These are phyloP conservation scores for Erodium moschatum DNA, from an alignment of 441 rosid genomes.

Conservation along the genomic window DNA sequence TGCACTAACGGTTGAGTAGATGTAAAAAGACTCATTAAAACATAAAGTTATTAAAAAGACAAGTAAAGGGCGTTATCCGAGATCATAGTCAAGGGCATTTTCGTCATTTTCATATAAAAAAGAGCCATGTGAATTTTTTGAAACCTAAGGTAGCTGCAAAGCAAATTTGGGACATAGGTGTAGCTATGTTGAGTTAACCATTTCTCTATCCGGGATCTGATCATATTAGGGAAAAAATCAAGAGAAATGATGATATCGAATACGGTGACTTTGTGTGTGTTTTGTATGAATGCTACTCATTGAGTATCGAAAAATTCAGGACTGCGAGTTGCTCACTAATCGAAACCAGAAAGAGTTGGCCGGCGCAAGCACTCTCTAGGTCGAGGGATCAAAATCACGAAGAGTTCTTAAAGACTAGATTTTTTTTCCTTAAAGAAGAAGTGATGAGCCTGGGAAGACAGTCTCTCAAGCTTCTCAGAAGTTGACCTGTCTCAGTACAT, in stretches of 20 bases:
- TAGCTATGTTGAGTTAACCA: too few species aligned
- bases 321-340: constrained; percentile 42
- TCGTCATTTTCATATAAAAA: too few species aligned
- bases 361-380: constrained; percentile 36
- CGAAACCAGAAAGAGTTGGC: constrained; percentile 33
- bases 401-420: not conserved
- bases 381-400: not conserved
- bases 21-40: too few species aligned
- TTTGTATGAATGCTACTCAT: not conserved
- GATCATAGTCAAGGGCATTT: too few species aligned
- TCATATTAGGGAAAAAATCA: not conserved
- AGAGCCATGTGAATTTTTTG: not conserved
- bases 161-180: too few species aligned
- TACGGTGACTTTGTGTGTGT: too few species aligned
- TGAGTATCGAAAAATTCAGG: constrained; percentile 35
- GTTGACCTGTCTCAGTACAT: not conserved
- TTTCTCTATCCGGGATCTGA: not conserved
- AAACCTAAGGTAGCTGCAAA: too few species aligned
- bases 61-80: too few species aligned
- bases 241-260: not conserved
- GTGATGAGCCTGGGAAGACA: not conserved
- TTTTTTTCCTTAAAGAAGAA: not conserved
- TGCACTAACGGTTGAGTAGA: too few species aligned
- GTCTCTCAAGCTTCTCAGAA: not conserved
- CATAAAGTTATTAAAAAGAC: too few species aligned